Percentiles rank a stretch among this genome's conserved stretches.
Evolutionary conservation across 495 filamentous ascomycete species (phyloP).

Genomic region (Pyrenopolyporus hunteri): DNA sequence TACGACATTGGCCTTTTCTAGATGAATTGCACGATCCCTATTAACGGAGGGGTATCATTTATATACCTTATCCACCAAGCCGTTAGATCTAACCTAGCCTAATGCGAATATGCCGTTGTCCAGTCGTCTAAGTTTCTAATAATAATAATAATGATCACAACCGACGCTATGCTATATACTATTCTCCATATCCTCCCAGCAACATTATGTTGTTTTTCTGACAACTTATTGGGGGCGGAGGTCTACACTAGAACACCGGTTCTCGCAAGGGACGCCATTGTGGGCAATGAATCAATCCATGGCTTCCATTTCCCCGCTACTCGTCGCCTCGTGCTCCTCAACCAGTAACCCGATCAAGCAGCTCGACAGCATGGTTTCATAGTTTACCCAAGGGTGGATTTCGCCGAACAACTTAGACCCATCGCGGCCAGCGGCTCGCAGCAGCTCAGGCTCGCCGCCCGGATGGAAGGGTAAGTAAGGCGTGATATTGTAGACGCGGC

Average conservation of each 20-base stretch:
- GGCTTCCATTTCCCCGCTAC: conserved; percentile 58
- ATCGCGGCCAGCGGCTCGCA: conserved; percentile 79
- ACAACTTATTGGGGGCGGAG: too few species aligned
- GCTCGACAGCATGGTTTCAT: conserved; percentile 87
- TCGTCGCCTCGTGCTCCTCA: conserved; percentile 66
- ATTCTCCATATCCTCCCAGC: not conserved
- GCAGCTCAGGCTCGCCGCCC: conserved; percentile 84
- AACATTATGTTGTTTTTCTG: not conserved
- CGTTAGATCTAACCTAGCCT: not conserved
- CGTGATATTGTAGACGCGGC: conserved; percentile 90
- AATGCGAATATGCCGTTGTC: not conserved
- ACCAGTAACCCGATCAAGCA: conserved; percentile 89
- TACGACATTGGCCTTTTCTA: not conserved
- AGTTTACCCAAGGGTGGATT: conserved; percentile 97
- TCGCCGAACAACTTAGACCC: conserved; percentile 84
- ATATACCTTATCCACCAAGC: conserved; percentile 15
- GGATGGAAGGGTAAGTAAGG: conserved; percentile 92
- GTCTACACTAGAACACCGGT: too few species aligned
- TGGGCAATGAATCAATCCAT: conserved; percentile 64
- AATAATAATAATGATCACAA: too few species aligned
- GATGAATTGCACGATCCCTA: not conserved
- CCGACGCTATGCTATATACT: not conserved
- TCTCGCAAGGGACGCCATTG: too few species aligned
- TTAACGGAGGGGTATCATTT: conserved; percentile 21
- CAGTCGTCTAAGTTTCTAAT: not conserved